phyloP scores from a whole-genome alignment of 495 filamentous ascomycete genomes.

The Xylona heveae region DNA sequence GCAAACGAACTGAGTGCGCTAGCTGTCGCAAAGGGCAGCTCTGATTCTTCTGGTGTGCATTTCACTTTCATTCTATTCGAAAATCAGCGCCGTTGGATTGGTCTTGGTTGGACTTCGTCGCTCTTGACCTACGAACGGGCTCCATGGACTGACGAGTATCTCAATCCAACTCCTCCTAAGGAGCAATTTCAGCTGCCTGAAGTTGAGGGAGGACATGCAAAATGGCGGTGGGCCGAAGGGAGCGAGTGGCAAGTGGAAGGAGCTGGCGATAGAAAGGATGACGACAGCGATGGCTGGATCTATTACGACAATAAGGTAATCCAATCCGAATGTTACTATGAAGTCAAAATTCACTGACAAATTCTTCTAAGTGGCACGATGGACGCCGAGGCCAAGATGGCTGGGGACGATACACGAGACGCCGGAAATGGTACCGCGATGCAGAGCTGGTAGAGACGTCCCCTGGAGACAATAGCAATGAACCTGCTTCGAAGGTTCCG shows the following conservation, averaged over 20 bases:
- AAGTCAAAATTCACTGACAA: background rate
- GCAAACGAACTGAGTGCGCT: conserved; percentile 1
- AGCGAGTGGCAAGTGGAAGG: conserved; percentile 82
- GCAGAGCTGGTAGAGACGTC: conserved; percentile 76
- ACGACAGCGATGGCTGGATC: conserved; percentile 67
- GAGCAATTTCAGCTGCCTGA: conserved; percentile 75
- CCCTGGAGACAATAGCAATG: conserved; percentile 2
- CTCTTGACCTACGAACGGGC: conserved; percentile 74
- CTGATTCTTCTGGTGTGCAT: conserved; percentile 50
- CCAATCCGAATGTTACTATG: background rate
- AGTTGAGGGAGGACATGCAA: conserved; percentile 56
- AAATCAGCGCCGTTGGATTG: conserved; percentile 91
- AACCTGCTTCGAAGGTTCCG: background rate
- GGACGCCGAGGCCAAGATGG: conserved; percentile 70
- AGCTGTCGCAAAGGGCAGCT: conserved; percentile 15
- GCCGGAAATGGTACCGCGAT: conserved; percentile 89
- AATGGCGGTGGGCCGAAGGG: conserved; percentile 75
- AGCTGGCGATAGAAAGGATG: conserved; percentile 24
- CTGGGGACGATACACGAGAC: conserved; percentile 86
- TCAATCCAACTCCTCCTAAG: conserved; percentile 55
- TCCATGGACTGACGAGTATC: conserved; percentile 90
- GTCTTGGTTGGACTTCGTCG: conserved; percentile 82
- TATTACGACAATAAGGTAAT: conserved; percentile 94
- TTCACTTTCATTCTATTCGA: conserved; percentile 95
- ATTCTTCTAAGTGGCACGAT: conserved; percentile 58